phyloP scores from a whole-genome alignment of 2,329 filamentous ascomycete species.

The Graphilbum fragrans region DNA sequence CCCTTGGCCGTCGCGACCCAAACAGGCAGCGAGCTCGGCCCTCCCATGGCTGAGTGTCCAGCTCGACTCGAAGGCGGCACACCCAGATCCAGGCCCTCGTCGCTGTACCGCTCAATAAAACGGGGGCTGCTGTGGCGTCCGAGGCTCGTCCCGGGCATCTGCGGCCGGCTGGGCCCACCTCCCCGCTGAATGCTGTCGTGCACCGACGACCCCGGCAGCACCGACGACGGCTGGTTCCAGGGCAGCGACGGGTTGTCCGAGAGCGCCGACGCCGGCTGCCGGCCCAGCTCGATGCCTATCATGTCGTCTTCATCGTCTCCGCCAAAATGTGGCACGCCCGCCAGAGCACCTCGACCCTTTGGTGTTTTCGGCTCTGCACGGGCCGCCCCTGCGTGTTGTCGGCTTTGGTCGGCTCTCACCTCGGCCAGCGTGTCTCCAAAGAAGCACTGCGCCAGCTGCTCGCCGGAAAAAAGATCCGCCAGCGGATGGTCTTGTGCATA shows the following conservation, averaged over 20 bases:
- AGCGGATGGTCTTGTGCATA: conserved; percentile 3
- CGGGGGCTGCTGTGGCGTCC: conserved; percentile 7
- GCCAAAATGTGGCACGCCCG: background rate
- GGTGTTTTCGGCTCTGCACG: conserved; percentile 7
- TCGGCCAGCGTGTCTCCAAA: conserved; percentile 7
- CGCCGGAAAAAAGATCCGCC: conserved; percentile 7
- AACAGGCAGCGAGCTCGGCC: background rate
- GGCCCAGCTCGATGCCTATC: conserved; percentile 45
- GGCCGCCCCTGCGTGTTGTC: conserved; percentile 1
- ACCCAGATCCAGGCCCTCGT: conserved; percentile 5
- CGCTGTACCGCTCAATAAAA: conserved; percentile 12
- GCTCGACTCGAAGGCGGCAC: background rate
- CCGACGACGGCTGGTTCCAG: conserved; percentile 38
- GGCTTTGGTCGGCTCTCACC: conserved; percentile 3
- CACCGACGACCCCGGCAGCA: conserved; percentile 28
- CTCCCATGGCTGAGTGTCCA: background rate
- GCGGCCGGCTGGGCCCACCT: conserved; percentile 13
- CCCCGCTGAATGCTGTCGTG: conserved; percentile 19
- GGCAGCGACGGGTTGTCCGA: conserved; percentile 45
- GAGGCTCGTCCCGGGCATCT: conserved; percentile 17
- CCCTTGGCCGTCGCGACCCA: background rate
- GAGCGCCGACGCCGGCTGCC: conserved; percentile 53
- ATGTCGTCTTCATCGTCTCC: conserved; percentile 13
- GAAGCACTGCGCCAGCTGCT: conserved; percentile 5
- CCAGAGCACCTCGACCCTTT: background rate